Conservation (phyloP, 179 eudicot species). For the Beta corolliflora region DNA sequence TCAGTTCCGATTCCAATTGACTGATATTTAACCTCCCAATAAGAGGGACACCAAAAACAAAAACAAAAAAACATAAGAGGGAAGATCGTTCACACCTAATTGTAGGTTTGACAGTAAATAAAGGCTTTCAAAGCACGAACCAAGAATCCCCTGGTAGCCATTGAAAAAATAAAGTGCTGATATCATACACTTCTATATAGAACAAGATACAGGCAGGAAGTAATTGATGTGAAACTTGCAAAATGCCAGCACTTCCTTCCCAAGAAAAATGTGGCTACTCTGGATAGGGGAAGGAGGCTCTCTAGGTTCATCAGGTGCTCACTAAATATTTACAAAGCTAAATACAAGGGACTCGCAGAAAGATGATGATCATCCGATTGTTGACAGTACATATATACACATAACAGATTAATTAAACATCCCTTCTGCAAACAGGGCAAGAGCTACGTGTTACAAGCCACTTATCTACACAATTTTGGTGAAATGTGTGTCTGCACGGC, state of each 20-base stretch:
- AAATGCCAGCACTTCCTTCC: conserved; percentile 16
- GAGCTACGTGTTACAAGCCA: conserved; percentile 60
- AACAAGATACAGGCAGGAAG: background rate
- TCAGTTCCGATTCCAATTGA: too few species aligned
- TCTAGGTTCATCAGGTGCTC: conserved; percentile 20
- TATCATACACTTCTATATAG: background rate
- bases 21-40: too few species aligned
- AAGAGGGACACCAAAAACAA: too few species aligned
- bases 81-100: too few species aligned
- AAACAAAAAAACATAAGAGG: too few species aligned
- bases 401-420: conserved; percentile 25
- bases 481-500: conserved; percentile 65
- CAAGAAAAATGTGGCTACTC: conserved; percentile 18
- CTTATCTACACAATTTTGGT: conserved; percentile 58
- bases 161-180: background rate
- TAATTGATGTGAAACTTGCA: conserved; percentile 14
- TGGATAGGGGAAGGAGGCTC: conserved; percentile 15
- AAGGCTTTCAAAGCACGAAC: background rate
- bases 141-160: background rate
- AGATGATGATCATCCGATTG: conserved; percentile 6
- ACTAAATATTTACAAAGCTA: conserved; percentile 28
- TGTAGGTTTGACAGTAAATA: too few species aligned
- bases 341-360: conserved; percentile 2
- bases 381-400: conserved; percentile 18
- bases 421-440: conserved; percentile 63